phyloP scores from a whole-genome alignment of 1,139 yeast genomes.

The Scheffersomyces insectosa region DNA sequence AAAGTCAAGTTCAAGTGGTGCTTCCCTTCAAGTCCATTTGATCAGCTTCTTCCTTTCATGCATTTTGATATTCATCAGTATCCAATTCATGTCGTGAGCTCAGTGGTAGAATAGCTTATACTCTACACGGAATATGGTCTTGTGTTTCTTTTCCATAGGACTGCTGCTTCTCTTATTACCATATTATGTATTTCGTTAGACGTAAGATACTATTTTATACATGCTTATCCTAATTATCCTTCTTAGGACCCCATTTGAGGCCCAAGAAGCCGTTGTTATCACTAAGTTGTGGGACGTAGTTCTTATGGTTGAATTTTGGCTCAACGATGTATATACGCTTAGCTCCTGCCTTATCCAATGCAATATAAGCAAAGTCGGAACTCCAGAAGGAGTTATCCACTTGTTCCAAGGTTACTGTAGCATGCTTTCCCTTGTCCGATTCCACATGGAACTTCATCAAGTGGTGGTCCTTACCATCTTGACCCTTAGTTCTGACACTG shows the following conservation, averaged over 20 bases:
- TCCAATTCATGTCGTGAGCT: no score
- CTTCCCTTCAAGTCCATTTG: no score
- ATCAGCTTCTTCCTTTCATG: no score
- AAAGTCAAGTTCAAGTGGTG: no score
- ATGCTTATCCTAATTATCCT: constrained; percentile 31
- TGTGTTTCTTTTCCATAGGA: no score
- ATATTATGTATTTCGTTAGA: neutral
- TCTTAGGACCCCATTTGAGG: constrained; percentile 82
- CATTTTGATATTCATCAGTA: no score
- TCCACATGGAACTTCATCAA: constrained; percentile 87
- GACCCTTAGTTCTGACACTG: constrained; percentile 54
- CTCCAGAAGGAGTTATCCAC: constrained; percentile 64
- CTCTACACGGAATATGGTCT: no score
- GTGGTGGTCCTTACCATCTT: constrained; percentile 76
- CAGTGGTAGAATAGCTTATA: no score
- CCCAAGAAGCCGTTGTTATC: constrained; percentile 67
- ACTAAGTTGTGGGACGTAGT: constrained; percentile 32
- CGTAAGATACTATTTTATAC: neutral
- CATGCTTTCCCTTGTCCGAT: constrained; percentile 53
- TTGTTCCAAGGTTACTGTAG: constrained; percentile 78
- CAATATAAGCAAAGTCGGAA: constrained; percentile 73
- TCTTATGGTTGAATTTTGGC: constrained; percentile 49
- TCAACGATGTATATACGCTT: constrained; percentile 71
- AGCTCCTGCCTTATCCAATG: constrained; percentile 73
- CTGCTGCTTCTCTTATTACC: no score